Evolutionary conservation across 2,329 filamentous ascomycete species (phyloP).

Genomic region (Lomentospora prolificans): DNA sequence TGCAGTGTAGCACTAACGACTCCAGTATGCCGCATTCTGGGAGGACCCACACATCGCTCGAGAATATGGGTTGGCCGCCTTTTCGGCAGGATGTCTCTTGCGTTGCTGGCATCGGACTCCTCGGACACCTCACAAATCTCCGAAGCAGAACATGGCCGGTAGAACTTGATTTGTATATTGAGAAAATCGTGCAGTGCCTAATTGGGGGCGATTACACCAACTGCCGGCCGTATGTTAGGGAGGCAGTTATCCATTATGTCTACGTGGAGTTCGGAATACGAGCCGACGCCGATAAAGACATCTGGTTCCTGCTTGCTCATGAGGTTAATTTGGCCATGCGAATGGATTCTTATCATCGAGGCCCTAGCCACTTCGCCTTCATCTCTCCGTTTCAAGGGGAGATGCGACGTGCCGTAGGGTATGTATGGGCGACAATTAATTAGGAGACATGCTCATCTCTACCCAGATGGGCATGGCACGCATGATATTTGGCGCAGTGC

Average conservation of each 20-base stretch:
- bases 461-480: constrained; percentile 35
- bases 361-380: constrained; percentile 28
- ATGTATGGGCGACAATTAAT: constrained; percentile 29
- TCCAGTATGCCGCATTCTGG: constrained; percentile 36
- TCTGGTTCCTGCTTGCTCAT: constrained; percentile 24
- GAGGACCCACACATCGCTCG: constrained; percentile 23
- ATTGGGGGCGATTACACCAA: constrained; percentile 29
- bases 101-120: constrained; percentile 15
- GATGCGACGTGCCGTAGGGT: constrained; percentile 34
- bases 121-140: constrained; percentile 8
- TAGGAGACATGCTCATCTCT: constrained; percentile 31
- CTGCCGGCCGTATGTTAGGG: constrained; percentile 29
- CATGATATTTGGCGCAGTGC: constrained; percentile 27
- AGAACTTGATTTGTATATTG: constrained; percentile 15
- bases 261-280: constrained; percentile 20
- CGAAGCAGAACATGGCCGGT: neutral
- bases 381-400: constrained; percentile 31
- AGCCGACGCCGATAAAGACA: constrained; percentile 21
- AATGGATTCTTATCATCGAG: constrained; percentile 35
- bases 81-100: constrained; percentile 34
- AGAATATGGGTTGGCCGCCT: constrained; percentile 36
- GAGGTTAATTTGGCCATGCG: constrained; percentile 25
- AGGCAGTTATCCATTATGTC: constrained; percentile 26
- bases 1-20: neutral
- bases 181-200: constrained; percentile 26